Evolutionary conservation across 208 protist species (phyloP).

Genomic region (Crithidia bombi): DNA sequence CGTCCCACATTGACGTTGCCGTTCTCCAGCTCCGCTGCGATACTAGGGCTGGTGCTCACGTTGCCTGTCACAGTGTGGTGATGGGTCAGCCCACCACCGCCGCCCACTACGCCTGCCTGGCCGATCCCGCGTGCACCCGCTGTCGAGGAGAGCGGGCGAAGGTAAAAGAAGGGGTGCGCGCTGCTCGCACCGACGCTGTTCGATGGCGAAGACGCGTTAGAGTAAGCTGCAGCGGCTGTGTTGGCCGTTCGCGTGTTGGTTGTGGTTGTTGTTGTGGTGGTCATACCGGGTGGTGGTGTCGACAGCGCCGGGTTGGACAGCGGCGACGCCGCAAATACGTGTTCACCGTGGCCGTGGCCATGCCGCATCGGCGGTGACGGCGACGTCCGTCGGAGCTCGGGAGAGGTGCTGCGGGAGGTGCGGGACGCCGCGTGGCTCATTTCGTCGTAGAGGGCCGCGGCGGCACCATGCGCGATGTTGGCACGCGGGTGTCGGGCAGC

Average conservation of each 20-base stretch:
- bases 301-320: neutral
- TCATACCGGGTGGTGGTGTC: neutral
- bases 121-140: neutral
- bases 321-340: neutral
- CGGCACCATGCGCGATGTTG: slow-evolving; percentile 4
- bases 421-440: slow-evolving; percentile 5
- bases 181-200: neutral
- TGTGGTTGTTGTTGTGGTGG: neutral
- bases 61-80: neutral
- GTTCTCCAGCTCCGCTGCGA: neutral
- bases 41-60: neutral
- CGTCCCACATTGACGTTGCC: neutral
- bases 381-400: neutral
- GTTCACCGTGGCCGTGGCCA: too few species aligned
- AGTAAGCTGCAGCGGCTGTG: neutral
- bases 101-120: neutral
- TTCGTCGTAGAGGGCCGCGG: slow-evolving; percentile 8
- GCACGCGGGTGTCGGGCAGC: neutral
- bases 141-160: neutral
- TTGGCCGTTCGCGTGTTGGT: neutral
- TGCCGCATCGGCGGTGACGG: neutral
- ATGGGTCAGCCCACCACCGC: neutral
- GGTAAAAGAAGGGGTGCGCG: slow-evolving; percentile 1
- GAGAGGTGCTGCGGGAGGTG: neutral
- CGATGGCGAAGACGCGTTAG: neutral